Base-by-base conservation (phyloP, 2,329 filamentous ascomycete species). In the Aspergillus puulaauensis region DNA sequence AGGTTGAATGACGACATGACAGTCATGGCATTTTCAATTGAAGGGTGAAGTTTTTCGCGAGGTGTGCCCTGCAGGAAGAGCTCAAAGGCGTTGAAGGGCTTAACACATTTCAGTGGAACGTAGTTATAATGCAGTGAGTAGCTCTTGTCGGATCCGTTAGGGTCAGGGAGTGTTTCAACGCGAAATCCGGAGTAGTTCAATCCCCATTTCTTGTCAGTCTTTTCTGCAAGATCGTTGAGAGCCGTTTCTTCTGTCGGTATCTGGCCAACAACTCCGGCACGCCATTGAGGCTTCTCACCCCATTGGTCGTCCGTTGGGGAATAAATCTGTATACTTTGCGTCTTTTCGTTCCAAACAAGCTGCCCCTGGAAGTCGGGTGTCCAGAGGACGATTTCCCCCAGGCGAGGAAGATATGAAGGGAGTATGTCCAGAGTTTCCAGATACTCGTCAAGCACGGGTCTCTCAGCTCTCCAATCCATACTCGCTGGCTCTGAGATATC, bases 311-410 rank as follows among this genome's bases (percentile, higher is more conserved):
- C 64, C 11, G 68, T 57, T 2, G 62, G 56, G 9, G 74, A 72
- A 48, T 74, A 77, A 1, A 74, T 67, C 52, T 74, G 70, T 47
- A 74, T 66, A 15, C 61, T 53, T 3, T 63, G 57, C 1, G 62
- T 68, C 3, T 66, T 60, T 1, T 61, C 52, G 52, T 80, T 73
- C 59, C 67, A 76, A 17, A 69, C 60, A 8, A 80, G 64, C 24
- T 73, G 72, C n/a, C 71, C 71, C 3, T 76, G 62, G 39, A 74
- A 68, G n/a, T 66, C 58, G 2, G 66, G 62, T 14, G 64, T 66
- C 79, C 82, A 86, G 0, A 87, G 72, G 0, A 87, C 83, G 3
- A 86, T 67, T 58, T 87, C 85, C 2, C 83, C 84, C 0, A 74
- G 62, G 2, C 85, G 78, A 3, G 85, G 84, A 1, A 82, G 64